A percentile compares a stretch with the other conserved stretches of the same genome.
Evolutionary conservation across 2,329 filamentous ascomycete genomes (phyloP).

Genomic region (Xylariales sp.): DNA sequence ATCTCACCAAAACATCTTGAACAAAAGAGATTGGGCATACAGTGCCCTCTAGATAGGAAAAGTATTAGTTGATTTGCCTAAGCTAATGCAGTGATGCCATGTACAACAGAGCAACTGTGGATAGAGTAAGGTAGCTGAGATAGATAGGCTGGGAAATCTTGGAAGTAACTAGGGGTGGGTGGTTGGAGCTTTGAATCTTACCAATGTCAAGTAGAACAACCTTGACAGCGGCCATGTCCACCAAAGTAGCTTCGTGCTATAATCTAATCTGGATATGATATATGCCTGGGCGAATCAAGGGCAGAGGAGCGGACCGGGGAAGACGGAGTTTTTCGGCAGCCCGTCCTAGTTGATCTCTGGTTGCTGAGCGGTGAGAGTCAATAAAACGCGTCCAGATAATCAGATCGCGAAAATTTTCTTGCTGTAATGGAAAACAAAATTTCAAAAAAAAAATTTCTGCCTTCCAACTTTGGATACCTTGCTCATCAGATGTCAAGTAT

Average conservation of each 20-base stretch:
- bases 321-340: slow-evolving; percentile 14
- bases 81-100: slow-evolving; percentile 22
- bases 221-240: slow-evolving; percentile 30
- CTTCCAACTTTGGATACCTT: slow-evolving; percentile 3
- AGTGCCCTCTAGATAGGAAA: slow-evolving; percentile 61
- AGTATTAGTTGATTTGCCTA: slow-evolving; percentile 35
- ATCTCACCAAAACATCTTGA: slow-evolving; percentile 74
- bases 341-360: slow-evolving; percentile 15
- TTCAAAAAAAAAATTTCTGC: background rate
- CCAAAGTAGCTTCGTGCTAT: too few relatives aligned
- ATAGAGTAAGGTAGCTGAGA: slow-evolving; percentile 1
- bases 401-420: slow-evolving; percentile 7
- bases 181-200: slow-evolving; percentile 32
- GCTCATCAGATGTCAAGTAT: slow-evolving; percentile 10
- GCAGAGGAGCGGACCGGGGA: slow-evolving; percentile 6
- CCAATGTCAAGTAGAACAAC: slow-evolving; percentile 56
- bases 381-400: background rate
- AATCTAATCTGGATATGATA: too few relatives aligned
- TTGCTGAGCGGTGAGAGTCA: slow-evolving; percentile 17
- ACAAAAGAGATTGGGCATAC: slow-evolving; percentile 82
- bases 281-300: slow-evolving; percentile 1
- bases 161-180: too few relatives aligned
- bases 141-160: slow-evolving; percentile 5
- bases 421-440: background rate
- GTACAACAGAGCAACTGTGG: slow-evolving; percentile 7